Base-by-base conservation (phyloP, 2,329 filamentous ascomycete genomes). In the Akanthomyces uredinophilus region DNA sequence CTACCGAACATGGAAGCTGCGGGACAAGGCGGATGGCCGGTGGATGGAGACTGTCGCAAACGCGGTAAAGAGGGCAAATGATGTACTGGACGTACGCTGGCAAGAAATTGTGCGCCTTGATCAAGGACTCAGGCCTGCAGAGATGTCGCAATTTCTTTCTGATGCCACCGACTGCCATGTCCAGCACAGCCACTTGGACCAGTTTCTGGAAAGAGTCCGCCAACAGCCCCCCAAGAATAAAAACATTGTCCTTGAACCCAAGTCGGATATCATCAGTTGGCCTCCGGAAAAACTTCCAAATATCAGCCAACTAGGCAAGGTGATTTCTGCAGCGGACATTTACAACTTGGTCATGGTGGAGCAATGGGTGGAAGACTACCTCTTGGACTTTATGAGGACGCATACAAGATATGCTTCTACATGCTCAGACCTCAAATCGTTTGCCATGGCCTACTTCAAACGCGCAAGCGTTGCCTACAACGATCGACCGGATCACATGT, bases 321-420 rank as follows among this genome's bases (percentile, higher is more conserved):
- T 2, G 13, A 11, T 6, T 6, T n/a, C 4, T 1, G 13, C 18
- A n/a, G 7, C 6, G 3, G 13, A 41, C 37, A 2, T 57, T 53
- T 43, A 50, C 66, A 47, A 54, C 7, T 66, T 83, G 1, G 68
- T 68, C 7, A 73, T 71, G 5, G 71, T 85, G 16, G 83, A 86
- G 66, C 27, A 55, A 0, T 86, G 83, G 83, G 76, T 83, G 5
- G 68, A 71, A 4, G n/a, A 69, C 0, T 47, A 75, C 49, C 71
- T 84, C 0, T n/a, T n/a, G n/a, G n/a, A n/a, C n/a, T n/a, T n/a
- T n/a, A n/a, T n/a, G n/a, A n/a, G n/a, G 46, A 66, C 1, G 11
- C 22, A 0, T 83, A 80, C 79, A 49, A n/a, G n/a, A n/a, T n/a
- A n/a, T n/a, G n/a, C n/a, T n/a, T n/a, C n/a, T n/a, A n/a, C n/a